Evolutionary conservation across 2,329 filamentous ascomycete species (phyloP), one percentile per base, ranked within the genome.

Genomic region (Aureobasidium melanogenum): DNA sequence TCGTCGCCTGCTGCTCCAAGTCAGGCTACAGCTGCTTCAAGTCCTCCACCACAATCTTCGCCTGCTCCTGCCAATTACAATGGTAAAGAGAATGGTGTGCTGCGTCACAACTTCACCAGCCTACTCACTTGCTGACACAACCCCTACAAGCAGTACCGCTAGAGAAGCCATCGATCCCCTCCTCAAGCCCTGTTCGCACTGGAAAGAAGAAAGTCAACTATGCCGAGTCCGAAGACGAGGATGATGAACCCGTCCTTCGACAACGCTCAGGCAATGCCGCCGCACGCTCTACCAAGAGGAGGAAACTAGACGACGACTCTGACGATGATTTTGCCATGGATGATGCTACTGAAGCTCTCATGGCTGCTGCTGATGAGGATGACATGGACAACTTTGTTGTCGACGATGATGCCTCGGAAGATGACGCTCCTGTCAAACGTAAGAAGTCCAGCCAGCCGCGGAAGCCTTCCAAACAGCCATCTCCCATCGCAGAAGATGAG

Each of bases 371-470:
- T n/a, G 84, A 86, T 65, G 84, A 86, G 38, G 77, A 81, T 75
- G 89, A 94, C 59, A 84, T 95, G 77, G 90, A 87, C 64, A 89
- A 96, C 71, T 97, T 97, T 69, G 80, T 97, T 26, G 91, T 88
- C 5, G 85, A 88, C 0, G 92, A 97, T 68, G 90, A 95, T 44
- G 93, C 55, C 32, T 59, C 90, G 0, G 91, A 96, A 51, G 88
- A 85, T 19, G 82, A 84, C 70, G 65, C 60, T 24, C 78, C 87
- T 0, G 88, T 84, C 70, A 96, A 96, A 75, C 78, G 88, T 61
- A 71, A 70, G 64, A 70, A 84, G 1, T 81, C 87, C 52, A 93
- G 8, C 65, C 75, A 61, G 81, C 14, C 41, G 84, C 58, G 71
- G 36, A 69, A 67, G 54, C 82, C 83, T 0, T 76, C 82, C 1